Conservation (phyloP, 2,329 filamentous ascomycete species). For the Pyrenophora graminea region DNA sequence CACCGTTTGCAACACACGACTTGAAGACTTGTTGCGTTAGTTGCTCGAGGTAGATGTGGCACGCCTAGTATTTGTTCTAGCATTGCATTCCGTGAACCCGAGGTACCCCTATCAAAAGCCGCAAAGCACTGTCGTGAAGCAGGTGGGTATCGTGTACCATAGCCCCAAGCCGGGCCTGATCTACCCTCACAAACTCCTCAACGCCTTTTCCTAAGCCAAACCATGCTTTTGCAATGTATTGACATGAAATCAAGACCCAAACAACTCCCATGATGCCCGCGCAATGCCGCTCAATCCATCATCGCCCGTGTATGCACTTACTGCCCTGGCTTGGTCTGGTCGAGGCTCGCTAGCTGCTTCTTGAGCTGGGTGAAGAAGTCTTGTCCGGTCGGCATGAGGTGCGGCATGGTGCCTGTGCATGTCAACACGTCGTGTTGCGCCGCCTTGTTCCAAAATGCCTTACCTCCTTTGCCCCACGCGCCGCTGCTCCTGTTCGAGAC, state of each 20-base stretch:
- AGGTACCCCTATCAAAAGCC: constrained; percentile 2
- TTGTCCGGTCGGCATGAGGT: constrained; percentile 51
- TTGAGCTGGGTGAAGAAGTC: constrained; percentile 52
- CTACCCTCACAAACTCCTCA: constrained; percentile 20
- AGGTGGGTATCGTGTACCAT: constrained; percentile 35
- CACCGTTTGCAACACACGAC: not conserved
- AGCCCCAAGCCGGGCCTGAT: constrained; percentile 15
- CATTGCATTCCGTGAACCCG: not conserved
- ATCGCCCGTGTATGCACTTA: constrained; percentile 18
- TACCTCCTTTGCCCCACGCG: constrained; percentile 49
- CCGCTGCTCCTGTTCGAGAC: constrained; percentile 44
- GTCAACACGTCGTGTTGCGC: constrained; percentile 14
- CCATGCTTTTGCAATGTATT: constrained; percentile 22
- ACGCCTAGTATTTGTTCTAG: not conserved
- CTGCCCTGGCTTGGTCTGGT: constrained; percentile 44
- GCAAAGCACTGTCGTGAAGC: constrained; percentile 20
- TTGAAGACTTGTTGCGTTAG: not conserved
- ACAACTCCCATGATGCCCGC: constrained; percentile 44
- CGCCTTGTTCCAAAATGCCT: constrained; percentile 1
- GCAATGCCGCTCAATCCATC: constrained; percentile 41
- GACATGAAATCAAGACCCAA: constrained; percentile 24
- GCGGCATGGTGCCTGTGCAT: constrained; percentile 40
- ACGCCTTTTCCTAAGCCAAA: constrained; percentile 30
- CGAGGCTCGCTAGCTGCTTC: constrained; percentile 50
- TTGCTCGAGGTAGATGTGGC: not conserved